Conservation (phyloP, 1,139 yeast species). For the Saccharomyces hybrid region DNA sequence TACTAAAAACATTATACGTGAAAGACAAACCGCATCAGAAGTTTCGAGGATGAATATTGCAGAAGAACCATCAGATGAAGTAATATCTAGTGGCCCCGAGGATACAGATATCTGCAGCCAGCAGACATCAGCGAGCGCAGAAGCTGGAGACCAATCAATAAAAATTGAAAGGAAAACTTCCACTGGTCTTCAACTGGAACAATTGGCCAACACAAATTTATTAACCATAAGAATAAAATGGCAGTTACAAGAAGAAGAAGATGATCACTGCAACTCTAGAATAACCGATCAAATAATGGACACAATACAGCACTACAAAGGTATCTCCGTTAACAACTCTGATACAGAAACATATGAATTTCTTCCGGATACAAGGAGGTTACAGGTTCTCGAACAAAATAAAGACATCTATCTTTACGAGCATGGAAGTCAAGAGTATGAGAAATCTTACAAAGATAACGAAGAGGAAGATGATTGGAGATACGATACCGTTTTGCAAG, state of each 20-base stretch:
- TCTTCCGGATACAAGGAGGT: slow-evolving; percentile 20
- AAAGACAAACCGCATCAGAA: neutral
- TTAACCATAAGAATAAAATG: slow-evolving; percentile 25
- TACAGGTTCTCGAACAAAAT: slow-evolving; percentile 16
- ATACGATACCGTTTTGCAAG: slow-evolving; percentile 25
- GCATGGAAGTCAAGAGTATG: slow-evolving; percentile 17
- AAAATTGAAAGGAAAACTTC: neutral
- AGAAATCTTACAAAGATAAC: slow-evolving; percentile 8
- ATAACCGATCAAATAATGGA: slow-evolving; percentile 10
- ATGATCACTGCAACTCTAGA: slow-evolving; percentile 7
- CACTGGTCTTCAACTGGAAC: slow-evolving; percentile 19
- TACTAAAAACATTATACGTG: neutral
- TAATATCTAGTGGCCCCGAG: neutral
- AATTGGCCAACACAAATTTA: slow-evolving; percentile 25
- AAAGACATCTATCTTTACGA: slow-evolving; percentile 22
- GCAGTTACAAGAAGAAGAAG: slow-evolving; percentile 6
- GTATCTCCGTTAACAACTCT: slow-evolving; percentile 17
- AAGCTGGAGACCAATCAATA: neutral
- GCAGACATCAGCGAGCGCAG: neutral
- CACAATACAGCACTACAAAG: slow-evolving; percentile 14
- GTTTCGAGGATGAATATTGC: neutral
- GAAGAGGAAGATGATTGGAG: slow-evolving; percentile 11
- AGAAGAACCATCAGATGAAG: neutral
- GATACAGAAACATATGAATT: slow-evolving; percentile 28
- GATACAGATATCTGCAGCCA: neutral